Conservation (phyloP, 2,329 filamentous ascomycete genomes). For the Trichoderma arundinaceum region DNA sequence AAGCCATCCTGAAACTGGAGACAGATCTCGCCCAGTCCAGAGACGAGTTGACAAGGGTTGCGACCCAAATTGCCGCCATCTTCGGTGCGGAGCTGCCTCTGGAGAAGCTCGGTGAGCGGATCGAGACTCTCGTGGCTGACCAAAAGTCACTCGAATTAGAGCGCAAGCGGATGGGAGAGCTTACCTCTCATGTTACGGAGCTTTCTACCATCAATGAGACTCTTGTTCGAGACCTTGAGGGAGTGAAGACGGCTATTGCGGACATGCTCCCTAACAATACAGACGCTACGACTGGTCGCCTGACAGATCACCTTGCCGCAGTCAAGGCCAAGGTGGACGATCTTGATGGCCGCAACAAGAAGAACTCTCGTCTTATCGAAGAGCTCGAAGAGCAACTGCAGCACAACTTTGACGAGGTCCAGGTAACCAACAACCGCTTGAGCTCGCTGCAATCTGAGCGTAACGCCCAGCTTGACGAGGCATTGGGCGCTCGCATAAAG, state of each 20-base stretch:
- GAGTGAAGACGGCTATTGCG: conserved; percentile 60
- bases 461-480: conserved; percentile 77
- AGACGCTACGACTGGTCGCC: conserved; percentile 50
- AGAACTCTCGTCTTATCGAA: conserved; percentile 89
- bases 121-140: conserved; percentile 61
- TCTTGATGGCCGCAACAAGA: conserved; percentile 75
- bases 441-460: conserved; percentile 81
- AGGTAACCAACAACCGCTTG: conserved; percentile 81
- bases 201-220: conserved; percentile 64
- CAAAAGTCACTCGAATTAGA: conserved; percentile 65
- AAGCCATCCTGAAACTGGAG: conserved; percentile 62
- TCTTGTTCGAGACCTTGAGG: conserved; percentile 66
- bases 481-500: conserved; percentile 65
- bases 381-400: conserved; percentile 97
- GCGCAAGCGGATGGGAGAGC: conserved; percentile 62
- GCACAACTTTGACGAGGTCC: conserved; percentile 91
- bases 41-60: conserved; percentile 68
- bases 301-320: conserved; percentile 62
- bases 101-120: conserved; percentile 69
- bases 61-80: conserved; percentile 66
- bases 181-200: conserved; percentile 62
- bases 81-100: conserved; percentile 68
- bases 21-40: conserved; percentile 68
- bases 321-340: conserved; percentile 70
- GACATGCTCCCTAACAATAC: conserved; percentile 55